These are phyloP conservation scores for Knufia petricola DNA, from an alignment of 2,329 filamentous ascomycete genomes.

Conservation along the genomic window DNA sequence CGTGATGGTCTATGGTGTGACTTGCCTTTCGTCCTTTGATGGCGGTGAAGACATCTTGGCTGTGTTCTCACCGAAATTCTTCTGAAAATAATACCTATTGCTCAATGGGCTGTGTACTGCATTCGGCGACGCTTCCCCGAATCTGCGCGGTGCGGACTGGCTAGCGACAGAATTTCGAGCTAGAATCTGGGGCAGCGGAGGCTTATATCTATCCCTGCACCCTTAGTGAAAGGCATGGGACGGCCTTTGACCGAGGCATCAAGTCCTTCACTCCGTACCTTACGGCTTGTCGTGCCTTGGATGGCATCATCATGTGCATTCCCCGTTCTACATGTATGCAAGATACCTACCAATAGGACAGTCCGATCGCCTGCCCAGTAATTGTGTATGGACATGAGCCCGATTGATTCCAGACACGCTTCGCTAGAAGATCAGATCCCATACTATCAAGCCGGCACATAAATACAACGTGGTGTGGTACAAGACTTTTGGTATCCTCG, in stretches of 20 bases:
- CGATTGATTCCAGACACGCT: background rate
- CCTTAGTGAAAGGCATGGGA: background rate
- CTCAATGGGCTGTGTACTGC: conserved; percentile 1
- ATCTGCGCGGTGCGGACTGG: background rate
- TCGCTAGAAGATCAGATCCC: conserved; percentile 59
- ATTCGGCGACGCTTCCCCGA: conserved; percentile 7
- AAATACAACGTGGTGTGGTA: conserved; percentile 72
- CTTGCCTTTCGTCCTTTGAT: conserved; percentile 1
- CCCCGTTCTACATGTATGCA: too few species aligned
- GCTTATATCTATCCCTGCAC: conserved; percentile 2
- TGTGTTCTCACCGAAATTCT: too few species aligned
- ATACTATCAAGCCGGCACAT: conserved; percentile 63
- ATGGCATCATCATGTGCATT: too few species aligned
- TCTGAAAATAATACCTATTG: too few species aligned
- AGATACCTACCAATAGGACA: too few species aligned
- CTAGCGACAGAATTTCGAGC: background rate
- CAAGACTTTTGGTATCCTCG: conserved; percentile 64
- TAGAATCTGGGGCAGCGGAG: conserved; percentile 7
- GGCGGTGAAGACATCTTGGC: conserved; percentile 8
- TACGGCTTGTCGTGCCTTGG: too few species aligned
- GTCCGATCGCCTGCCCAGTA: background rate
- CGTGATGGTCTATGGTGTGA: conserved; percentile 1
- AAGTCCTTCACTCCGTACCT: background rate
- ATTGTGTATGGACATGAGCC: too few species aligned
- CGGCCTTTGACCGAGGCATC: background rate